Evolutionary conservation across 1,139 yeast species (phyloP).

Genomic region (Hanseniaspora sp.): DNA sequence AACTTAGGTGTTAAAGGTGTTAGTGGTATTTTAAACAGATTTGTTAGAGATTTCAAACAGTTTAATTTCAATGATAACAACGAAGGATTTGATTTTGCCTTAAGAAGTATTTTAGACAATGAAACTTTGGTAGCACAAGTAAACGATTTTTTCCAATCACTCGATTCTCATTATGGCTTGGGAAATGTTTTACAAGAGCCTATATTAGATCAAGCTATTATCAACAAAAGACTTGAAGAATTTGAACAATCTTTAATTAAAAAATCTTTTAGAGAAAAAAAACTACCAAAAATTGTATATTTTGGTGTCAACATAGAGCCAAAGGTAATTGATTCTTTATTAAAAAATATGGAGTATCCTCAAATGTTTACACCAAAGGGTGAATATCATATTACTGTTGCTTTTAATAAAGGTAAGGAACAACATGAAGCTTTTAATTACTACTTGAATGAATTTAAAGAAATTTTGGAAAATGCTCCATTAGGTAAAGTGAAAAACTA

Average conservation of each 20-base stretch:
- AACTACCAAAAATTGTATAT: conserved; percentile 31
- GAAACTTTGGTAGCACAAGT: conserved; percentile 43
- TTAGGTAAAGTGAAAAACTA: neutral
- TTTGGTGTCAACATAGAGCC: conserved; percentile 31
- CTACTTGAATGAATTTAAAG: neutral
- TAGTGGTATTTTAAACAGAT: conserved; percentile 58
- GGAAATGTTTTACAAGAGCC: conserved; percentile 43
- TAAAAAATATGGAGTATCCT: neutral
- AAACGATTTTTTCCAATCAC: conserved; percentile 35
- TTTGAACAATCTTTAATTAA: conserved; percentile 17
- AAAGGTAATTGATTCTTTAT: conserved; percentile 1
- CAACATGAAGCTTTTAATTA: conserved; percentile 16
- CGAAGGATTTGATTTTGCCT: conserved; percentile 36
- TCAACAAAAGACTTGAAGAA: conserved; percentile 21
- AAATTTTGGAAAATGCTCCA: neutral
- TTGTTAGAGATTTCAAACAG: conserved; percentile 57
- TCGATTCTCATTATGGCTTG: conserved; percentile 37
- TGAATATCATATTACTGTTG: conserved; percentile 68
- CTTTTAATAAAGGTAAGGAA: conserved; percentile 39
- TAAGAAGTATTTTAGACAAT: conserved; percentile 34
- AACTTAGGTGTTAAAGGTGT: conserved; percentile 41
- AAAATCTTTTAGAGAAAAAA: conserved; percentile 19
- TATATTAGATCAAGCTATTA: conserved; percentile 24
- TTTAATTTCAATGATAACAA: conserved; percentile 40
- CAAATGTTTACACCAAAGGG: conserved; percentile 15